Evolutionary conservation across 257 asterid genomes (phyloP).

Genomic region (Salvia hispanica): DNA sequence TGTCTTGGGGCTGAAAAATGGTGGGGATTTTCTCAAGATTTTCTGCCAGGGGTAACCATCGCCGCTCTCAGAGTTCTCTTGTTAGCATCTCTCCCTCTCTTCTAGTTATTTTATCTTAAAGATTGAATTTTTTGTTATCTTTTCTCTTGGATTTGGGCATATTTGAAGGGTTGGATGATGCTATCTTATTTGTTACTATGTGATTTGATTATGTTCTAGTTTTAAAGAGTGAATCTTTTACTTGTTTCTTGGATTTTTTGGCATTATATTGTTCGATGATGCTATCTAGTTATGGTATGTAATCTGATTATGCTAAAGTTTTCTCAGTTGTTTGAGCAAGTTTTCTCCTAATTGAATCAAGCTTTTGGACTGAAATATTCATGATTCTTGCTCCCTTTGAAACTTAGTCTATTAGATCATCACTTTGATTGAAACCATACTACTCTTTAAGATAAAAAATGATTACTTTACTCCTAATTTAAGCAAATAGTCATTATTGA

Average conservation of each 20-base stretch:
- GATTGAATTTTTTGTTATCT: neutral
- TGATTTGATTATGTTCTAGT: too few relatives aligned
- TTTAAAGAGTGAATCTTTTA: too few relatives aligned
- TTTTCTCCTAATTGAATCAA: neutral
- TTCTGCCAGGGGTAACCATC: constrained; percentile 64
- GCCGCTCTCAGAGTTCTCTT: constrained; percentile 87
- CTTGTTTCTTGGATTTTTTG: too few relatives aligned
- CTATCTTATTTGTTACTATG: too few relatives aligned
- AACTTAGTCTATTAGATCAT: neutral
- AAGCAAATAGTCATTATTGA: neutral
- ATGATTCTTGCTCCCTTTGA: too few relatives aligned
- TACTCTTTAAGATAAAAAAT: neutral
- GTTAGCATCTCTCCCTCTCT: constrained; percentile 38
- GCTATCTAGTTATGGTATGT: too few relatives aligned
- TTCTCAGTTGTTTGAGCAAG: neutral
- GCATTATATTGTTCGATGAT: too few relatives aligned
- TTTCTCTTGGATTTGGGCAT: too few relatives aligned
- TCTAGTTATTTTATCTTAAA: neutral
- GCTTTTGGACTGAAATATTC: neutral
- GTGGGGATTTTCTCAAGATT: constrained; percentile 93
- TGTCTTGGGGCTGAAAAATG: constrained; percentile 39
- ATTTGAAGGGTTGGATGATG: too few relatives aligned
- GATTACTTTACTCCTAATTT: neutral
- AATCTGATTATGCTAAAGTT: too few relatives aligned
- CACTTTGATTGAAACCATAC: neutral